Percentiles rank a stretch among this genome's conserved stretches.
phyloP scores from a whole-genome alignment of 176 grass and related monocot species.

The Carex parvula region DNA sequence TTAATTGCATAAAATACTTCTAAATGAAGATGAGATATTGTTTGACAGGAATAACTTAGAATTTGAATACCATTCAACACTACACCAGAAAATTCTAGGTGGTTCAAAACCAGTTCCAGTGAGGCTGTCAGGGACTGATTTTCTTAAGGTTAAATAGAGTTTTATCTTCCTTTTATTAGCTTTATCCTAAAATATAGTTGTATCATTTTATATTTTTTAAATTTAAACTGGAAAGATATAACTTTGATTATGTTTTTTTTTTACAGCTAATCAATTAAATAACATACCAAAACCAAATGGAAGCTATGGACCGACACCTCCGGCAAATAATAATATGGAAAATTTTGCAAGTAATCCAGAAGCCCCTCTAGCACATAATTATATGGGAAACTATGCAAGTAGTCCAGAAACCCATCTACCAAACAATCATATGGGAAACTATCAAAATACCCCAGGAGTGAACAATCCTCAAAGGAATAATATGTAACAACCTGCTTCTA shows the following conservation, averaged over 20 bases:
- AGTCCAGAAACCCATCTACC: neutral
- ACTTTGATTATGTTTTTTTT: neutral
- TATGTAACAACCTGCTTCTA: neutral
- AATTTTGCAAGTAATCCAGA: neutral
- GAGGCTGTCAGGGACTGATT: neutral
- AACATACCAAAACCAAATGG: constrained; percentile 4
- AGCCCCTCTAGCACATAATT: neutral
- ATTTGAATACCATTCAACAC: too few species aligned
- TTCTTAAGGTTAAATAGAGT: neutral
- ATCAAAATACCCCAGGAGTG: neutral
- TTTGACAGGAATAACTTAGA: too few species aligned
- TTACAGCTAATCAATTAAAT: neutral
- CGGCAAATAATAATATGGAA: neutral
- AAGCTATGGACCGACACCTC: neutral
- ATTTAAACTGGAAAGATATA: neutral
- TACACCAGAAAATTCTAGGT: neutral
- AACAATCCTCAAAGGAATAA: constrained; percentile 1
- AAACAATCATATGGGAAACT: neutral
- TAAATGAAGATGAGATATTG: too few species aligned
- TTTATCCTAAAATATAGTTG: too few species aligned
- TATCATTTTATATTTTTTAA: too few species aligned
- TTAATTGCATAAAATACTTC: too few species aligned
- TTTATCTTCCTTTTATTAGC: too few species aligned
- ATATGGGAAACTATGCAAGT: neutral
- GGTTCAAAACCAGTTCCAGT: neutral